Conservation (phyloP, 495 filamentous ascomycete species). For the Daldinia vernicosa region DNA sequence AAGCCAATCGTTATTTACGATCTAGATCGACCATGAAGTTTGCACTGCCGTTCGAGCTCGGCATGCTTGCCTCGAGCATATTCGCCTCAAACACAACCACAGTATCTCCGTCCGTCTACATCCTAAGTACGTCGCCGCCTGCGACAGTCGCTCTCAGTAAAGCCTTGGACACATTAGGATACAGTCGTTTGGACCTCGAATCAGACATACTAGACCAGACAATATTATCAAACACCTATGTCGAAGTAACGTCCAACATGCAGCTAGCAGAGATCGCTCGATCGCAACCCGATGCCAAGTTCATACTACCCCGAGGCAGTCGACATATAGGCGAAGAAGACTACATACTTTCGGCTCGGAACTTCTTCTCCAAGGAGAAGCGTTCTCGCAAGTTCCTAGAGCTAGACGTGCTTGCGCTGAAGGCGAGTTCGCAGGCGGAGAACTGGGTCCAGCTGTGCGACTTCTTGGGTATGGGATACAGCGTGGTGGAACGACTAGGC, state of each 20-base stretch:
- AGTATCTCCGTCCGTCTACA: constrained; percentile 34
- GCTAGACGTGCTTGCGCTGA: constrained; percentile 37
- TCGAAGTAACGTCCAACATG: constrained; percentile 29
- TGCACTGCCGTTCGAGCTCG: constrained; percentile 1
- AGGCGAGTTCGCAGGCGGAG: constrained; percentile 41
- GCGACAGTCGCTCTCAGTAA: constrained; percentile 33
- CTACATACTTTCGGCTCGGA: background rate
- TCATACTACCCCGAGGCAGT: constrained; percentile 32
- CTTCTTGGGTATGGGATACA: constrained; percentile 47
- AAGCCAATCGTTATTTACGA: background rate
- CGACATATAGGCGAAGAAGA: constrained; percentile 7
- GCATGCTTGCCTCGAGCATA: constrained; percentile 12
- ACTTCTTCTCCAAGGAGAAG: constrained; percentile 21
- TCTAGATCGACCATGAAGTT: background rate
- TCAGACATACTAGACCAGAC: background rate
- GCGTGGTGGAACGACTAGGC: constrained; percentile 42
- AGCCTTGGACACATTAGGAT: constrained; percentile 42
- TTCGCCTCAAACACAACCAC: background rate
- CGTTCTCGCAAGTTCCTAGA: constrained; percentile 21
- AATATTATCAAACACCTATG: constrained; percentile 26
- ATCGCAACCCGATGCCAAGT: constrained; percentile 36
- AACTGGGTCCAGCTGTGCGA: constrained; percentile 47
- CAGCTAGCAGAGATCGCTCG: constrained; percentile 32
- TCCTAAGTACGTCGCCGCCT: constrained; percentile 35
- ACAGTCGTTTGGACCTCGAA: constrained; percentile 17